Base-by-base conservation (phyloP, 805 yeast genomes). In the Kodamaea leandrae region DNA sequence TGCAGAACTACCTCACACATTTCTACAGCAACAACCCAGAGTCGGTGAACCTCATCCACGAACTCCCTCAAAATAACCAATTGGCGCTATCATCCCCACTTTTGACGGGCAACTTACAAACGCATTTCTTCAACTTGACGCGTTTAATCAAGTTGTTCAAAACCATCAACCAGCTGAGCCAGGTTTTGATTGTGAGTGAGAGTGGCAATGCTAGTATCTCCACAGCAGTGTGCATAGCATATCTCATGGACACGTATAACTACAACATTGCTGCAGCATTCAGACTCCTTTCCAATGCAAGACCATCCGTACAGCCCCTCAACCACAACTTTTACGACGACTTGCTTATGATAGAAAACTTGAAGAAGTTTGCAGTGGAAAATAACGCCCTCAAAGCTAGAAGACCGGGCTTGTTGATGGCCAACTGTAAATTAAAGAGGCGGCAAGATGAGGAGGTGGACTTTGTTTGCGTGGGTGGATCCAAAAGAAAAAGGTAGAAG, bases 191-290 rank as follows among this genome's bases (percentile, higher is more conserved):
- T 30, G 52, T 67, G n/a, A 52, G 67, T n/a, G 64, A 58, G 25
- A 52, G 55, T 24, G 66, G 66, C 2, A 43, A 44, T 24, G 46
- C 47, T 30, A 49, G 45, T 37, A 42, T 60, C 16, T 57, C 70
- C 19, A 64, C 65, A 3, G 62, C 65, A 9, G 50, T 68, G 37
- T 47, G 61, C 4, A 56, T 64, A 16, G 61, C 68, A 32, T 64
- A 62, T 41, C 54, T 67, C 45, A 68, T 68, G 73, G 74, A 68
- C 49, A 51, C 48, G 39, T 68, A 68, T 47, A 56, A 57, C 42
- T 64, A 58, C 43, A 62, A 68, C 44, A 52, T 65, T 23, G 54
- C 50, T 19, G 55, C 63, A 7, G 53, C 68, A 36, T 55, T 58
- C 41, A 49, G 53, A 37, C 45, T 55, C 27, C 41, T 68, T 25